phyloP scores from a whole-genome alignment of 768 basidiomycete species.

The Pholiota molesta region DNA sequence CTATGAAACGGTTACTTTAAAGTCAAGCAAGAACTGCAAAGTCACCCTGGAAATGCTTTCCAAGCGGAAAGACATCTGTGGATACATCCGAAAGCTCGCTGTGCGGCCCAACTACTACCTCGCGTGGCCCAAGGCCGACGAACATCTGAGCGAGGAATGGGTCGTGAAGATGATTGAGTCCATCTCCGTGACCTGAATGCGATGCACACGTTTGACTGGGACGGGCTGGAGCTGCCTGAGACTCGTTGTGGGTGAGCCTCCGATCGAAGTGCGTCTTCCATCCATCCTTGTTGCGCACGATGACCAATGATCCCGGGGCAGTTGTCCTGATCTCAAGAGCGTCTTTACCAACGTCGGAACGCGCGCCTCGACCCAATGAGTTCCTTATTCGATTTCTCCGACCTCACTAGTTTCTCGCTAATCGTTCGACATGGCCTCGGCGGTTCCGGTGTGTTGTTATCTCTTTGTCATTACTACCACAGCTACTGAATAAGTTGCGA shows the following conservation, averaged over 20 bases:
- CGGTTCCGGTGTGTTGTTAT: slow-evolving; percentile 33
- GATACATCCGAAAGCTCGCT: slow-evolving; percentile 43
- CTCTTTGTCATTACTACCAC: neutral
- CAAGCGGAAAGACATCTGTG: slow-evolving; percentile 37
- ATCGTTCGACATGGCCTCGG: slow-evolving; percentile 49
- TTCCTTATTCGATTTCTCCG: slow-evolving; percentile 43
- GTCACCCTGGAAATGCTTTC: slow-evolving; percentile 39
- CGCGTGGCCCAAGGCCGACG: slow-evolving; percentile 49
- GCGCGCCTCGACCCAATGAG: slow-evolving; percentile 36
- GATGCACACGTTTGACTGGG: slow-evolving; percentile 54
- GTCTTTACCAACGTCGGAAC: slow-evolving; percentile 49
- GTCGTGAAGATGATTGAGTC: slow-evolving; percentile 37
- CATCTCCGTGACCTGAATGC: slow-evolving; percentile 35
- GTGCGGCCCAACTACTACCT: slow-evolving; percentile 56
- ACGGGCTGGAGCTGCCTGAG: slow-evolving; percentile 50
- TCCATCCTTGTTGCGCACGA: slow-evolving; percentile 1
- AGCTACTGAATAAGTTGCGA: neutral
- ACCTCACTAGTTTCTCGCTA: slow-evolving; percentile 48
- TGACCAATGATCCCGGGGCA: slow-evolving; percentile 20
- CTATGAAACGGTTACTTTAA: slow-evolving; percentile 47
- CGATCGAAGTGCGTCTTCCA: slow-evolving; percentile 36
- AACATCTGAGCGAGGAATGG: slow-evolving; percentile 42
- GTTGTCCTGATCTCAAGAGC: slow-evolving; percentile 46
- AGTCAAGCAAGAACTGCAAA: slow-evolving; percentile 43
- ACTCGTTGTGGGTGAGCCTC: slow-evolving; percentile 45